Percentiles rank a stretch among this genome's conserved stretches.
Evolutionary conservation across 441 rosid species (phyloP).

Genomic region (Pelargonium cotyledonis): DNA sequence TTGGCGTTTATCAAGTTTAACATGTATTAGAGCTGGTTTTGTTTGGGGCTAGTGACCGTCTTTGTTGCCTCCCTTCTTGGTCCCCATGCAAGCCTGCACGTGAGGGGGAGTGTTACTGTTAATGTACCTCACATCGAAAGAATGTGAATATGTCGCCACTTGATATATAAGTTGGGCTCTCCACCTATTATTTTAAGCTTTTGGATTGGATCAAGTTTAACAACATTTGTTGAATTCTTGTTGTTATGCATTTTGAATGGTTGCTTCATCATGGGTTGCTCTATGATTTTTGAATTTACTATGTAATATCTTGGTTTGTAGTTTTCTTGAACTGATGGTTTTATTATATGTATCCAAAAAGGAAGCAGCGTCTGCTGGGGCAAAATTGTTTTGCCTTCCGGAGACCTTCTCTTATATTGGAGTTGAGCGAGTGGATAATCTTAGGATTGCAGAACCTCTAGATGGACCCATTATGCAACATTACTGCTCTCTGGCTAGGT

Average conservation of each 20-base stretch:
- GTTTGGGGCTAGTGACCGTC: too few relatives aligned
- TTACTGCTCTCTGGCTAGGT: slow-evolving; percentile 90
- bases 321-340: not conserved
- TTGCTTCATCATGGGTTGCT: not conserved
- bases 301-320: not conserved
- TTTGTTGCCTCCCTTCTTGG: too few relatives aligned
- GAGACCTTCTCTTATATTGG: slow-evolving; percentile 80
- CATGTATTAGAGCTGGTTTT: too few relatives aligned
- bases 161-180: too few relatives aligned
- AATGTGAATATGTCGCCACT: too few relatives aligned
- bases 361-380: slow-evolving; percentile 85
- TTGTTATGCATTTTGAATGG: not conserved
- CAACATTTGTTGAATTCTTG: not conserved
- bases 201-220: too few relatives aligned
- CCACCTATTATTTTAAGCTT: too few relatives aligned
- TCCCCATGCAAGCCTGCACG: too few relatives aligned
- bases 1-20: too few relatives aligned
- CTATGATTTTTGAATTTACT: not conserved
- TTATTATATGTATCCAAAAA: slow-evolving; percentile 25
- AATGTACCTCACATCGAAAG: too few relatives aligned
- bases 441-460: slow-evolving; percentile 60
- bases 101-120: too few relatives aligned
- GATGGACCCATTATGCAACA: slow-evolving; percentile 75
- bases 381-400: slow-evolving; percentile 80
- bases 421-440: slow-evolving; percentile 61